These are phyloP conservation scores for Clarireedia monteithiana DNA, from an alignment of 2,329 filamentous ascomycete genomes.

Conservation along the genomic window DNA sequence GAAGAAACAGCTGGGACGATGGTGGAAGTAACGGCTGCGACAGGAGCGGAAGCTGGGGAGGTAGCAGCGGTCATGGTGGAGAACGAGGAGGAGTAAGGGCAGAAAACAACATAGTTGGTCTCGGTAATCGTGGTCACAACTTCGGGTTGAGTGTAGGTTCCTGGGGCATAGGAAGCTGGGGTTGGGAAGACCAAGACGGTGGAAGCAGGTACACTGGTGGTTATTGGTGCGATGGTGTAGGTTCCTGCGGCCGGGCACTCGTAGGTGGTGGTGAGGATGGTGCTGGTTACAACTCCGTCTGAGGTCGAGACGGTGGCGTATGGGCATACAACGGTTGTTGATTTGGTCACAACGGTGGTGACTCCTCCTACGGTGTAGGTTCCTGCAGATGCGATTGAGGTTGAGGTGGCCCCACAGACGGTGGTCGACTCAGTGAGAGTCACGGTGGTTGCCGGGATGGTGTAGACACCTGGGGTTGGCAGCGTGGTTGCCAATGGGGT, in stretches of 20 bases:
- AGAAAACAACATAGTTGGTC: slow-evolving; percentile 61
- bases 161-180: slow-evolving; percentile 56
- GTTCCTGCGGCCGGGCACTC: slow-evolving; percentile 67
- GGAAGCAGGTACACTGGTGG: slow-evolving; percentile 48
- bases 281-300: slow-evolving; percentile 53
- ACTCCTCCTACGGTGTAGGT: slow-evolving; percentile 65
- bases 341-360: slow-evolving; percentile 58
- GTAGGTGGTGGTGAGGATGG: slow-evolving; percentile 62
- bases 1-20: slow-evolving; percentile 14
- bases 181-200: slow-evolving; percentile 57
- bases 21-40: slow-evolving; percentile 22
- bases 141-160: slow-evolving; percentile 65
- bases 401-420: slow-evolving; percentile 55
- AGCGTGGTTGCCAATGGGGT: slow-evolving; percentile 43
- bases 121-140: slow-evolving; percentile 60
- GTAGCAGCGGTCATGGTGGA: background rate
- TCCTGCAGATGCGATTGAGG: slow-evolving; percentile 52
- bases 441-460: slow-evolving; percentile 65
- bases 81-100: slow-evolving; percentile 51
- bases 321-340: slow-evolving; percentile 63
- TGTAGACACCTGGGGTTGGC: slow-evolving; percentile 65
- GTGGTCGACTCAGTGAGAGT: slow-evolving; percentile 60
- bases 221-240: slow-evolving; percentile 66
- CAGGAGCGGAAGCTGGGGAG: background rate
- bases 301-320: slow-evolving; percentile 56